Evolutionary conservation across 129 eudicot species (phyloP).

Genomic region (Helianthus annuus): DNA sequence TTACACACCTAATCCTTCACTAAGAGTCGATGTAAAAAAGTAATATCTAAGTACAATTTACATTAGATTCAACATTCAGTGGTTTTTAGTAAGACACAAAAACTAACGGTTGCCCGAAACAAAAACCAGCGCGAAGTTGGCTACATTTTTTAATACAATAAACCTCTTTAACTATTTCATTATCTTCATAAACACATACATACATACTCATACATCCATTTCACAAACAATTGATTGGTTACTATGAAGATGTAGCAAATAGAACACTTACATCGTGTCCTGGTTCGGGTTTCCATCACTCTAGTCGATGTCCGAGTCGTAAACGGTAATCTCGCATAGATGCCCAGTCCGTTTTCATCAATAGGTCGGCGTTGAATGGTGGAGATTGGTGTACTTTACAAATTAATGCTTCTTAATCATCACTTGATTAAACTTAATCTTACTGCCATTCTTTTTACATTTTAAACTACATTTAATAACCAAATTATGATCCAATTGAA

Average conservation of each 20-base stretch:
- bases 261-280: background rate
- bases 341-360: background rate
- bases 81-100: too few species aligned
- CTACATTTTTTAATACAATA: background rate
- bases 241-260: background rate
- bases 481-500: slow-evolving; percentile 15
- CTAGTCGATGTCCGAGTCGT: background rate
- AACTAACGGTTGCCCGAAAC: background rate
- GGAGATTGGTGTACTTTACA: slow-evolving; percentile 1
- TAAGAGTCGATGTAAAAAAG: too few species aligned
- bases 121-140: background rate
- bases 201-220: background rate
- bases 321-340: background rate
- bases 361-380: background rate
- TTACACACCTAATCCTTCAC: too few species aligned
- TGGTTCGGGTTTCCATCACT: background rate
- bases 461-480: slow-evolving; percentile 21
- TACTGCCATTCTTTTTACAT: slow-evolving; percentile 24
- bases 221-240: background rate
- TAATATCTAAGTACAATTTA: too few species aligned
- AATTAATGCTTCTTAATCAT: slow-evolving; percentile 17
- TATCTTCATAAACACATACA: background rate
- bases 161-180: background rate
- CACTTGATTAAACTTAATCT: slow-evolving; percentile 3
- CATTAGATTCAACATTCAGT: too few species aligned